phyloP scores from a whole-genome alignment of 768 basidiomycete genomes.

The Termitomyces sp. region DNA sequence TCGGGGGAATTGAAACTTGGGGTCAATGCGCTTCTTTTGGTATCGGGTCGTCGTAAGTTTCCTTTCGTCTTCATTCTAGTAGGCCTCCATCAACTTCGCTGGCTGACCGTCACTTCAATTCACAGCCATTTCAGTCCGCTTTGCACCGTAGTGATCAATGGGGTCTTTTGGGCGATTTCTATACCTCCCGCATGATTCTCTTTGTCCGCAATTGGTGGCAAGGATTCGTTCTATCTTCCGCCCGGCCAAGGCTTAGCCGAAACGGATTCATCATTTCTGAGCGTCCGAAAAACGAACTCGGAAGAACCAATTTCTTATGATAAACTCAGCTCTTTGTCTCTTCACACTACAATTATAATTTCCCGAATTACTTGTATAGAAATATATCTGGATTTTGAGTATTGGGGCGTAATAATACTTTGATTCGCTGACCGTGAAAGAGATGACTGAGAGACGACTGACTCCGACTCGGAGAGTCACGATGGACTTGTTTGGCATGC shows the following conservation, averaged over 20 bases:
- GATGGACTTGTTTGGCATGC: not conserved
- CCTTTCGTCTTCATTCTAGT: not conserved
- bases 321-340: not conserved
- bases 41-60: conserved; percentile 15
- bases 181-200: conserved; percentile 11
- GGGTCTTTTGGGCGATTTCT: conserved; percentile 12
- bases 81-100: not conserved
- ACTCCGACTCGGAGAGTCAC: too few relatives aligned
- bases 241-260: not conserved
- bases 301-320: not conserved
- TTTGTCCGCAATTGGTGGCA: conserved; percentile 6
- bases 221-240: not conserved
- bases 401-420: not conserved
- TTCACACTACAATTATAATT: not conserved
- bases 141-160: conserved; percentile 12
- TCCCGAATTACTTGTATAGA: too few relatives aligned
- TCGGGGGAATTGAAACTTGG: conserved; percentile 16
- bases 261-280: not conserved
- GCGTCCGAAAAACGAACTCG: not conserved
- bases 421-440: not conserved
- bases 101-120: not conserved
- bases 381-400: not conserved
- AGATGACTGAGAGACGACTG: not conserved
- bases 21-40: conserved; percentile 18
- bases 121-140: conserved; percentile 12